Evolutionary conservation across 441 rosid species (phyloP).

Genomic region (Lepidium campestre): DNA sequence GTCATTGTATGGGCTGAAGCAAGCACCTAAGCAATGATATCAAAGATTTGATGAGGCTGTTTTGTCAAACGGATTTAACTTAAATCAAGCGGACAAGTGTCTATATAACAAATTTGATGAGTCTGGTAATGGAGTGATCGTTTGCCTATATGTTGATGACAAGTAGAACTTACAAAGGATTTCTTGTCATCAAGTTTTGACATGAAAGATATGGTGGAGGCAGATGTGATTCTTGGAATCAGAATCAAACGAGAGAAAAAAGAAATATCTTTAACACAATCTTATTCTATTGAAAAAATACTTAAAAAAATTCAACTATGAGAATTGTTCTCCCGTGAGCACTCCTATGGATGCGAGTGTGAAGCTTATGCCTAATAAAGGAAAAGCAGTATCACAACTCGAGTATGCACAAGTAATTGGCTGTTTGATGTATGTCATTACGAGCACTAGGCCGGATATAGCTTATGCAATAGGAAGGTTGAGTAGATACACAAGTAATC

Average conservation of each 20-base stretch:
- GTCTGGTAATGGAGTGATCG: background rate
- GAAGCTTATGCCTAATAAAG: background rate
- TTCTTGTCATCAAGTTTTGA: background rate
- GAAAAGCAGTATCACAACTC: background rate
- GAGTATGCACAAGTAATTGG: constrained; percentile 1
- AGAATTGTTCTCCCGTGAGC: background rate
- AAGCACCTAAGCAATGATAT: constrained; percentile 14
- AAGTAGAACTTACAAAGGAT: constrained; percentile 1
- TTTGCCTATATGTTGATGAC: constrained; percentile 15
- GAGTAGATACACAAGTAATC: constrained; percentile 10
- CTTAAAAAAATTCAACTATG: background rate
- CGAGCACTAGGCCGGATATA: background rate
- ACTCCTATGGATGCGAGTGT: background rate
- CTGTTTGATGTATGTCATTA: constrained; percentile 8
- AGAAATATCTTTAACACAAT: background rate
- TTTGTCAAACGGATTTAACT: background rate
- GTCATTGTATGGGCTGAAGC: background rate
- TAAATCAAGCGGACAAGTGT: constrained; percentile 1
- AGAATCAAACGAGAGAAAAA: background rate
- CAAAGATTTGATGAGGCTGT: constrained; percentile 15
- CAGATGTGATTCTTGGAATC: background rate
- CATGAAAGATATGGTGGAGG: constrained; percentile 5
- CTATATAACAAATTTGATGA: constrained; percentile 11
- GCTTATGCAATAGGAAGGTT: background rate
- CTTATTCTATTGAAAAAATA: background rate